Conservation (phyloP, 495 filamentous ascomycete species). For the Aspergillus steynii region DNA sequence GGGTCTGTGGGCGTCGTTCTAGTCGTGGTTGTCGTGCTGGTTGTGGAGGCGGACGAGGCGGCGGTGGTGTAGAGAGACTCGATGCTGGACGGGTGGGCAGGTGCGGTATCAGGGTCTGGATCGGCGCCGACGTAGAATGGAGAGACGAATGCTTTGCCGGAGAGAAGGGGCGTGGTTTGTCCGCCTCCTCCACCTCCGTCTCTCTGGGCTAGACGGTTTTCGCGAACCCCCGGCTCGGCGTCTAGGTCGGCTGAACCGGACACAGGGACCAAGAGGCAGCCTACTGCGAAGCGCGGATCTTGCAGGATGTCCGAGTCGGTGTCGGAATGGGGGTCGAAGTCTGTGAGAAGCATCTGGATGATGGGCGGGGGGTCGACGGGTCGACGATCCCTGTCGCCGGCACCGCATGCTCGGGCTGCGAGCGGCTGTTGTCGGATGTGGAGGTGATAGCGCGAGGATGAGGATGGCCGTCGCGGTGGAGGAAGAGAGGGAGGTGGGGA, state of each 20-base stretch:
- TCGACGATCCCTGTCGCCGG: constrained; percentile 88
- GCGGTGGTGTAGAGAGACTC: not conserved
- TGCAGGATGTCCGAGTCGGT: constrained; percentile 61
- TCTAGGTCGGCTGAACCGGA: constrained; percentile 16
- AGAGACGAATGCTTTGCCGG: constrained; percentile 45
- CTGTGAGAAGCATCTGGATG: constrained; percentile 76
- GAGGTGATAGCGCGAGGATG: constrained; percentile 54
- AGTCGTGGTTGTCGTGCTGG: not conserved
- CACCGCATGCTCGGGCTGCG: constrained; percentile 89
- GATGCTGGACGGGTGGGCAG: constrained; percentile 54
- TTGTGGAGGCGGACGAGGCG: no score
- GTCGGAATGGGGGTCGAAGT: constrained; percentile 54
- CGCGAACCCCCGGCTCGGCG: constrained; percentile 3
- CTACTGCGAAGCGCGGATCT: constrained; percentile 78
- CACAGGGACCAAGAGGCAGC: constrained; percentile 67
- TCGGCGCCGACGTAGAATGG: constrained; percentile 44
- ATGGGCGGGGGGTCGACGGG: constrained; percentile 96
- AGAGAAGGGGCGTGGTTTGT: constrained; percentile 34
- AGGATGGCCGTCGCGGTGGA: constrained; percentile 21
- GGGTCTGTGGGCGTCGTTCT: no score
- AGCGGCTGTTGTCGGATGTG: constrained; percentile 86
- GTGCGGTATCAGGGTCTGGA: constrained; percentile 51
- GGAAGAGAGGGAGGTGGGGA: constrained; percentile 26
- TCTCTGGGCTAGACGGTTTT: not conserved
- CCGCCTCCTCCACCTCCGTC: constrained; percentile 10